phyloP scores from a whole-genome alignment of 495 filamentous ascomycete genomes.

The Xylaria intraflava region DNA sequence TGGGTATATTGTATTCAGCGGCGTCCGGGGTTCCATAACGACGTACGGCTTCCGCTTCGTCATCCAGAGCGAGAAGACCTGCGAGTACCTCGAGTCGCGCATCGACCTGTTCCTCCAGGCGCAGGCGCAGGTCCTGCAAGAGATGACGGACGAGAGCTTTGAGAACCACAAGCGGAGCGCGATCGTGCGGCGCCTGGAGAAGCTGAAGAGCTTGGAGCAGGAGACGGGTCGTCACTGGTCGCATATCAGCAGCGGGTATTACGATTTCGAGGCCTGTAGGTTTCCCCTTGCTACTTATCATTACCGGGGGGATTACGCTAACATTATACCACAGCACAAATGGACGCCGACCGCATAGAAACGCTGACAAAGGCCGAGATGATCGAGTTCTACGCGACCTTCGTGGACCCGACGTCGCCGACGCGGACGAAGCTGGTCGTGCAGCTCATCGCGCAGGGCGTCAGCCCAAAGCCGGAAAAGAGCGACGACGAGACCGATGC shows the following conservation, averaged over 20 bases:
- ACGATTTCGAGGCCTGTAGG: slow-evolving; percentile 79
- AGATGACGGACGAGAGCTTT: slow-evolving; percentile 81
- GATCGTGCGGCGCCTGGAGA: slow-evolving; percentile 83
- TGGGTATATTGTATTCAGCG: slow-evolving; percentile 91
- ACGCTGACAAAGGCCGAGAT: slow-evolving; percentile 71
- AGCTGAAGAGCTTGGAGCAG: slow-evolving; percentile 83
- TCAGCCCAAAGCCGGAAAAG: slow-evolving; percentile 32
- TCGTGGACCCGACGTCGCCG: slow-evolving; percentile 66
- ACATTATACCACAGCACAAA: slow-evolving; percentile 47
- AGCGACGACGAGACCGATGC: slow-evolving; percentile 26
- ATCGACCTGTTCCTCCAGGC: slow-evolving; percentile 75
- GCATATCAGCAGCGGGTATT: slow-evolving; percentile 78
- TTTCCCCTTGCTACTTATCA: slow-evolving; percentile 4
- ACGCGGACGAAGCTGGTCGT: slow-evolving; percentile 73
- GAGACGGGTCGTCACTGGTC: slow-evolving; percentile 79
- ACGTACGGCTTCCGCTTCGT: slow-evolving; percentile 82
- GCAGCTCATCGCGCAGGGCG: slow-evolving; percentile 70
- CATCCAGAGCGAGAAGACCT: slow-evolving; percentile 86
- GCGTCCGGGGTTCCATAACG: slow-evolving; percentile 58
- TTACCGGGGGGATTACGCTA: not conserved
- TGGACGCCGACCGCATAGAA: slow-evolving; percentile 69
- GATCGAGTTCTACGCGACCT: slow-evolving; percentile 69
- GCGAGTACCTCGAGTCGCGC: slow-evolving; percentile 73
- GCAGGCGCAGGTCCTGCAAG: slow-evolving; percentile 57
- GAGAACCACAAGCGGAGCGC: slow-evolving; percentile 85